A percentile compares a stretch with the other conserved stretches of the same genome.
Conservation (phyloP, 1,284 basidiomycete species). For the Moesziomyces parantarcticus region DNA sequence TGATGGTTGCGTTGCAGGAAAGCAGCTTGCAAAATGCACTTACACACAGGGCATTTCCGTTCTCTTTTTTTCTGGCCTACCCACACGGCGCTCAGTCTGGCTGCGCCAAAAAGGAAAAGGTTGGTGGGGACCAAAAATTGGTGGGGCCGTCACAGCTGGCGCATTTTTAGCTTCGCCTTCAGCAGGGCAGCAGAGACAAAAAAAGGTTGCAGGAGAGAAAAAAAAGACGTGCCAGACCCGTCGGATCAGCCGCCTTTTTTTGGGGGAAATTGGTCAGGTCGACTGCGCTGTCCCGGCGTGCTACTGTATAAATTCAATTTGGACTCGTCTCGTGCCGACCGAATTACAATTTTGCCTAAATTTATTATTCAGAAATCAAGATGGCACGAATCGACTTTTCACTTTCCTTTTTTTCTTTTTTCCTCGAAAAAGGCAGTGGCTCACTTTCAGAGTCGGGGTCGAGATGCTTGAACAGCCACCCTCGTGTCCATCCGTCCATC, state of each 20-base stretch:
- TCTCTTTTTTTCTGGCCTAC: no score
- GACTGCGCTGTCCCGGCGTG: not conserved
- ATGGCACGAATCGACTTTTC: not conserved
- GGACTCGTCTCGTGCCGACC: not conserved
- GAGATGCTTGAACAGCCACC: not conserved
- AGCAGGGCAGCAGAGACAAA: not conserved
- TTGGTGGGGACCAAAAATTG: not conserved
- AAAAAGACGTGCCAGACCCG: not conserved
- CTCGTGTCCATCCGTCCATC: slow-evolving; percentile 16
- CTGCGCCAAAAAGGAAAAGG: no score
- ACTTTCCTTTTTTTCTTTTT: slow-evolving; percentile 1
- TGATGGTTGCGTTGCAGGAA: no score
- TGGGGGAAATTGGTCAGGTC: not conserved
- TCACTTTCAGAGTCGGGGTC: not conserved
- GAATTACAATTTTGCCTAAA: not conserved
- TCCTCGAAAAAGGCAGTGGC: not conserved
- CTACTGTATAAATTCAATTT: not conserved
- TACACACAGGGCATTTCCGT: no score
- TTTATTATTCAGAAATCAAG: not conserved
- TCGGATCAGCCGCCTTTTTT: not conserved
- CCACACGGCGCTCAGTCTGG: no score
- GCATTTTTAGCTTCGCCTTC: no score
- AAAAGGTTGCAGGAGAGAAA: not conserved
- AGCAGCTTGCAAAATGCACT: no score
- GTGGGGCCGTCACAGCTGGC: not conserved